A percentile compares a stretch with the other conserved stretches of the same genome.
These are phyloP conservation scores for Pseudodiploospora longispora DNA, from an alignment of 2,329 filamentous ascomycete genomes.

Conservation along the genomic window DNA sequence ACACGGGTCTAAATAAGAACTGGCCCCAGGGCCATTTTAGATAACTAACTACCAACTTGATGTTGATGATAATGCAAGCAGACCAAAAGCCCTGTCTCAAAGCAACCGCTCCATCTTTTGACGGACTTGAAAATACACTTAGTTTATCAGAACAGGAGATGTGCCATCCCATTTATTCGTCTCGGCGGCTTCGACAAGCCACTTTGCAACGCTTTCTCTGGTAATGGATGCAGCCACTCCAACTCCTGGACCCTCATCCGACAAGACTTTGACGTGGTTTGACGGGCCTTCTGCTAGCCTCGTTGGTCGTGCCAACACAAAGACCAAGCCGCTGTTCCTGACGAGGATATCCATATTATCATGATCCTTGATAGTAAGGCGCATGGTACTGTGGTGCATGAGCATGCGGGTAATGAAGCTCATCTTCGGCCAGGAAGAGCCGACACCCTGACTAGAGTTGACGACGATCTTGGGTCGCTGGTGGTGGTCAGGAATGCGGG, in stretches of 20 bases:
- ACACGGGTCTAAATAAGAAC: too few species aligned
- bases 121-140: background rate
- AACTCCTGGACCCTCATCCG: constrained; percentile 33
- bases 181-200: constrained; percentile 36
- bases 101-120: background rate
- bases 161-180: constrained; percentile 31
- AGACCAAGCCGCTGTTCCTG: constrained; percentile 18
- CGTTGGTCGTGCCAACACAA: constrained; percentile 36
- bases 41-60: too few species aligned
- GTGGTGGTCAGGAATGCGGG: constrained; percentile 14
- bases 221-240: constrained; percentile 30
- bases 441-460: constrained; percentile 43
- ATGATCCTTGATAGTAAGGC: constrained; percentile 38
- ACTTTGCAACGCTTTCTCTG: constrained; percentile 34
- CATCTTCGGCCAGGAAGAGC: constrained; percentile 34
- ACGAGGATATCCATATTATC: constrained; percentile 35
- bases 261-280: constrained; percentile 28
- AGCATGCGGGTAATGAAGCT: constrained; percentile 32
- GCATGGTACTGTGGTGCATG: constrained; percentile 38
- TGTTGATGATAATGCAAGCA: too few species aligned
- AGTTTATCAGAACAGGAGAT: constrained; percentile 40
- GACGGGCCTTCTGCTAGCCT: constrained; percentile 33
- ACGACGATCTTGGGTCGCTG: constrained; percentile 34
- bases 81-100: too few species aligned
- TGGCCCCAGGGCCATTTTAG: too few species aligned